Evolutionary conservation across 2,329 filamentous ascomycete species (phyloP), one percentile per base, ranked within the genome.

Genomic region (Lasiodiplodia gonubiensis): DNA sequence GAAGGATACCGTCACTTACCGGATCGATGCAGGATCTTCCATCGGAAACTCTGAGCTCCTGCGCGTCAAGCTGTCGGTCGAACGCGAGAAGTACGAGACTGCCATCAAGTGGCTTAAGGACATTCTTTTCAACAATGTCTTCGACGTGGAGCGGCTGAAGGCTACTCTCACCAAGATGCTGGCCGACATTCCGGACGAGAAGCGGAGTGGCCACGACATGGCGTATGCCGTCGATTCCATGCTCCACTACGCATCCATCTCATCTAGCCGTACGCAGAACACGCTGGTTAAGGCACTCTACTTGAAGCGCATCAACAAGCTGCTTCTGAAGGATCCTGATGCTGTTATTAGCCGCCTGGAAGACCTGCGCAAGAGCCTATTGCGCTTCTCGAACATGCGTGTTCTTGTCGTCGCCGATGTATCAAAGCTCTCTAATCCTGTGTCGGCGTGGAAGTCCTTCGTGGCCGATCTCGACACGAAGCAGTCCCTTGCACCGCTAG

Each of bases 111-210:
- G 94, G 93, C 85, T 97, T 14, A 89, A 89, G 25, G 91, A 92
- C 12, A 86, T 98, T 79, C 90, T 97, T 78, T 97, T 94, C 76
- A 90, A 96, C 76, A 91, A 92, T 48, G 85, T 97, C 64, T 97
- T 98, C 74, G 94, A 98, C 73, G 85, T 90, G 3, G 23, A 84
- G 66, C 81, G 88, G 69, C 79, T 90, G 25, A 83, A 85, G 63
- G 83, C 87, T 1, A 86, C 87, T 48, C 83, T 96, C 18, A 89
- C 89, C 68, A 96, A 97, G 78, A 88, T 96, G 54, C 85, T 97
- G 21, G 93, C 94, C 2, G 94, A 98, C 73, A 90, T 99, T 21
- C 95, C 95, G 0, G 93, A 97, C 75, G 85, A 89, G 64, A 99
- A 98, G 83, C 92, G 95, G 51, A 92, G 91, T 72, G 95, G 95